These are phyloP conservation scores for Rhododendron vialii DNA, from an alignment of 148 eudicot species.

Conservation along the genomic window DNA sequence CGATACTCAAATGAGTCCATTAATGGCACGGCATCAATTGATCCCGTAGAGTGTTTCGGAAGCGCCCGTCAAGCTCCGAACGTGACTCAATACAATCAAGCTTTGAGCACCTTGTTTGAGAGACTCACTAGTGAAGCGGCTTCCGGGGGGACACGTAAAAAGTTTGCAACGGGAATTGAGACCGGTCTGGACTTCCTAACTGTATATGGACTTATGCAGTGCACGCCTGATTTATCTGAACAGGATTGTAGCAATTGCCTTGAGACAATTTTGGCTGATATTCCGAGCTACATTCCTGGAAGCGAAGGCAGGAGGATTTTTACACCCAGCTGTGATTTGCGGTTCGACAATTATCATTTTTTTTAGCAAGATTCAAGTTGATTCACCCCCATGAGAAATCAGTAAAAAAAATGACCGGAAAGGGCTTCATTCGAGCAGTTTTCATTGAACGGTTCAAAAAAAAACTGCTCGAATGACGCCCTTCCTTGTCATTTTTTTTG, in stretches of 20 bases:
- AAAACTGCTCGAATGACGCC: too few species aligned
- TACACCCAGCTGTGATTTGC: constrained; percentile 22
- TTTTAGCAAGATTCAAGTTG: background rate
- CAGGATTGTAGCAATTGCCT: background rate
- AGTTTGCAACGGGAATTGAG: constrained; percentile 24
- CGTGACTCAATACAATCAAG: background rate
- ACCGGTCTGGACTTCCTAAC: background rate
- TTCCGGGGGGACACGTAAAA: constrained; percentile 3
- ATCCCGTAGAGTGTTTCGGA: background rate
- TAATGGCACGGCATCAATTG: background rate
- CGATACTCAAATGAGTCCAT: constrained; percentile 21
- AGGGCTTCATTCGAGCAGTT: too few species aligned
- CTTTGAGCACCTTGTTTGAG: constrained; percentile 12
- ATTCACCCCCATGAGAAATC: too few species aligned
- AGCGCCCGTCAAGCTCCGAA: background rate
- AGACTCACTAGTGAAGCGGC: constrained; percentile 13
- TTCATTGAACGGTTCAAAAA: too few species aligned
- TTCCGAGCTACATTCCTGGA: background rate
- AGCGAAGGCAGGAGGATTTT: constrained; percentile 14
- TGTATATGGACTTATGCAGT: constrained; percentile 6
- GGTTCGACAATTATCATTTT: constrained; percentile 16
- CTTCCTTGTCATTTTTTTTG: too few species aligned
- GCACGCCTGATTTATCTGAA: background rate
- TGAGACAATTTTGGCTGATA: background rate
- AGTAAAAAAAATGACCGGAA: too few species aligned